Evolutionary conservation across 768 basidiomycete species (phyloP).

Genomic region (Kwoniella sp.): DNA sequence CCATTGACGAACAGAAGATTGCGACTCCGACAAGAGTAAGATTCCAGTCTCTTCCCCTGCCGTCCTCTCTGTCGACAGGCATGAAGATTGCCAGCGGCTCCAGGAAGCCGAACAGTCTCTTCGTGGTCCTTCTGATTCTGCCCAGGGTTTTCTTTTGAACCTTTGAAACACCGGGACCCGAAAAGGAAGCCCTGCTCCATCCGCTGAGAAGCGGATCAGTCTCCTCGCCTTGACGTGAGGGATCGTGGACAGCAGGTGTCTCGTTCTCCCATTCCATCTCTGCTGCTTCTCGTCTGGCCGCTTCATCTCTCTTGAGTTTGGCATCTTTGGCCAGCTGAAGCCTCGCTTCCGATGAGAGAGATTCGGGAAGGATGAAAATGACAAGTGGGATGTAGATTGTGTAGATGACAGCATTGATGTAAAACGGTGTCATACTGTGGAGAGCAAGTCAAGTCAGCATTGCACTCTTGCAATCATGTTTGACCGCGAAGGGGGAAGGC

Average conservation of each 20-base stretch:
- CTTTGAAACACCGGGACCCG: conserved; percentile 16
- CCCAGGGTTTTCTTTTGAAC: conserved; percentile 41
- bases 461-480: too few relatives aligned
- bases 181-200: conserved; percentile 36
- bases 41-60: conserved; percentile 67
- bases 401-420: conserved; percentile 63
- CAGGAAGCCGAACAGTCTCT: conserved; percentile 60
- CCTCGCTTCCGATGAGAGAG: conserved; percentile 63
- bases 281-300: conserved; percentile 34
- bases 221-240: conserved; percentile 15
- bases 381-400: conserved; percentile 65
- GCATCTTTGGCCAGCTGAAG: conserved; percentile 41
- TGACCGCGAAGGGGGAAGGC: conserved; percentile 2
- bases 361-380: conserved; percentile 64
- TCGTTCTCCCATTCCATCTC: conserved; percentile 53
- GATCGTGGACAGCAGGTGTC: conserved; percentile 15
- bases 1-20: conserved; percentile 67
- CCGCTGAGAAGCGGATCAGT: conserved; percentile 29
- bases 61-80: conserved; percentile 59
- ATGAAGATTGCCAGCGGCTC: conserved; percentile 71
- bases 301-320: conserved; percentile 27
- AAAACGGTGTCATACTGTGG: conserved; percentile 67
- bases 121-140: conserved; percentile 47
- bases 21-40: conserved; percentile 69
- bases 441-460: neutral